Evolutionary conservation across 257 asterid species (phyloP), one percentile per base, ranked within the genome.

Genomic region (Plantago ovata): DNA sequence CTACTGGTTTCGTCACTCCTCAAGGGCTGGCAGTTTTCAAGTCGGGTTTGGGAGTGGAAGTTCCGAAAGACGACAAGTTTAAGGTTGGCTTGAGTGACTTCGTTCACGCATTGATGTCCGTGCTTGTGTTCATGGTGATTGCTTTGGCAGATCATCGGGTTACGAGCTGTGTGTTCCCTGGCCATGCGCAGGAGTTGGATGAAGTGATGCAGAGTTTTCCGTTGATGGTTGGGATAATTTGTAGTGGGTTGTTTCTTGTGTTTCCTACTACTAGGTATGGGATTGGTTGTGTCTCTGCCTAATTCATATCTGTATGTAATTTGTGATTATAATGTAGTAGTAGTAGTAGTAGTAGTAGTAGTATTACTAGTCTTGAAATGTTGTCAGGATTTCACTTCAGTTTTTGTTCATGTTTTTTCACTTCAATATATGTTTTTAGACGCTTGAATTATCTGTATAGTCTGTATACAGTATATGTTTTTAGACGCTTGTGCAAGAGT

Each of bases 191-290:
- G 67, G 95, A 88, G 70, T 57, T 92, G 73, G 84, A 79, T 39
- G 96, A 92, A 70, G 88, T 81, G 15, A 85, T 85, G 95, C 77
- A 81, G 85, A 87, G 98, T 67, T 91, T 91, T 20, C 96, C 98
- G 0, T 53, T 87, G 68, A 85, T 92, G 98, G 84, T 85, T 9
- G 96, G 96, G 69, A 76, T 88, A 2, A 61, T 82, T 18, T 92
- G 98, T 70, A 88, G 96, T 49, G 90, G 87, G 5, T 58, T 92
- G 68, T 92, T 88, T 69, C 93, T 92, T 10, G 90, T 92, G 11
- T 92, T 92, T 53, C 98, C 98, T 3, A 88, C 84, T 15, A 84
- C 94, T 24, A 70, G 98, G 8, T 83, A 75, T 56, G 98, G 96
- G 13, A 76, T 91, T 32, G 98, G 96, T 3, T 87, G 95, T 41